phyloP scores from a whole-genome alignment of 306 rosid genomes.

The Cucumis hystrix region DNA sequence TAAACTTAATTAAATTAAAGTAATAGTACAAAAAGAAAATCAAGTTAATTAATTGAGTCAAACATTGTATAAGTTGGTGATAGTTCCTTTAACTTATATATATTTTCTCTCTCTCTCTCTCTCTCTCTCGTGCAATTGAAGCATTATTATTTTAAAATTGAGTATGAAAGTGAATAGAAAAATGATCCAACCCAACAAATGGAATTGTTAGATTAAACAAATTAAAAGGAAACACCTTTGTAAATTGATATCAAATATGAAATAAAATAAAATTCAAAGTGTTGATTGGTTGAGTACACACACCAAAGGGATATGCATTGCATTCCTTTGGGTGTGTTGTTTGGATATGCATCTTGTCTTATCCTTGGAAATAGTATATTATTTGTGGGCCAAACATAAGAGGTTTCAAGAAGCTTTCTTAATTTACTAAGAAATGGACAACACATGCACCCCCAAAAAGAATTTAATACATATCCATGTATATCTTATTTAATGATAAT shows the following conservation, averaged over 20 bases:
- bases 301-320: not conserved
- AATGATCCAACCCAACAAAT: not conserved
- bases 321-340: not conserved
- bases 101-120: too few species aligned
- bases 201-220: not conserved
- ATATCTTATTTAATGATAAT: not conserved
- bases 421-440: not conserved
- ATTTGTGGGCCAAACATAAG: not conserved
- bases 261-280: not conserved
- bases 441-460: not conserved
- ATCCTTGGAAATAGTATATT: not conserved
- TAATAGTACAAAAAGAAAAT: too few species aligned
- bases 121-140: not conserved
- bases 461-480: not conserved
- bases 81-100: too few species aligned
- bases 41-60: not conserved
- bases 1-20: too few species aligned
- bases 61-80: too few species aligned
- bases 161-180: not conserved
- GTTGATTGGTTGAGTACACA: not conserved
- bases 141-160: not conserved
- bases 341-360: not conserved
- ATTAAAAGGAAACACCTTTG: not conserved
- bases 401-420: slow-evolving; percentile 4
- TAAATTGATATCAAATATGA: too few species aligned